Evolutionary conservation across 2,329 filamentous ascomycete species (phyloP).

Genomic region (Talaromyces islandicus): DNA sequence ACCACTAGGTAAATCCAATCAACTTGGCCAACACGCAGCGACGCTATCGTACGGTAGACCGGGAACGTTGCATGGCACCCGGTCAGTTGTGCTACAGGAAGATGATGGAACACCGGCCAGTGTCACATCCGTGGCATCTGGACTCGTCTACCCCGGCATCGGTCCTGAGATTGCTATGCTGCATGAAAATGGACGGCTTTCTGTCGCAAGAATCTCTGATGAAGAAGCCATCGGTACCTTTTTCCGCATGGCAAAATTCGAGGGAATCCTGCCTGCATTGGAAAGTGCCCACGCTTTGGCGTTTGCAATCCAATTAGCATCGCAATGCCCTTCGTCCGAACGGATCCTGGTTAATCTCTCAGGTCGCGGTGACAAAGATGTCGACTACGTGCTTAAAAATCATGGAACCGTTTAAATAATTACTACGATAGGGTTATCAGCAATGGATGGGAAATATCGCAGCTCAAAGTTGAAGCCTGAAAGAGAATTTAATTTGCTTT

Average conservation of each 20-base stretch:
- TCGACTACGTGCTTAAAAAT: slow-evolving; percentile 7
- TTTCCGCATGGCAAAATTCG: slow-evolving; percentile 15
- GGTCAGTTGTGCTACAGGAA: slow-evolving; percentile 2
- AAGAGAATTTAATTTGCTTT: no score
- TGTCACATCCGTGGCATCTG: slow-evolving; percentile 16
- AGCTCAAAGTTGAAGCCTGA: no score
- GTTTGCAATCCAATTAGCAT: slow-evolving; percentile 71
- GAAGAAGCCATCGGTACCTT: slow-evolving; percentile 17
- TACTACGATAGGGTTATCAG: neutral
- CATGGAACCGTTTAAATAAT: neutral
- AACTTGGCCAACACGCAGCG: slow-evolving; percentile 2
- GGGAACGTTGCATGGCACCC: slow-evolving; percentile 1
- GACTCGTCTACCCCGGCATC: slow-evolving; percentile 20
- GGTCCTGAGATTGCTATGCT: slow-evolving; percentile 19
- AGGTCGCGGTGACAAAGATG: slow-evolving; percentile 17
- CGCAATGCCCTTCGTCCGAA: slow-evolving; percentile 12
- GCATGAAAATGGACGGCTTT: slow-evolving; percentile 13
- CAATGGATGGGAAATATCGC: no score
- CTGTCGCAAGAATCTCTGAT: slow-evolving; percentile 13
- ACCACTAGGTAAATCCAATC: neutral
- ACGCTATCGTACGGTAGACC: neutral
- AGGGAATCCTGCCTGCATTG: slow-evolving; percentile 12
- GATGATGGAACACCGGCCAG: neutral
- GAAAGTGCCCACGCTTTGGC: slow-evolving; percentile 34
- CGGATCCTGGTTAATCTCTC: slow-evolving; percentile 16